These are phyloP conservation scores for Ajuga chamaepitys DNA, from an alignment of 257 asterid species.

Conservation along the genomic window DNA sequence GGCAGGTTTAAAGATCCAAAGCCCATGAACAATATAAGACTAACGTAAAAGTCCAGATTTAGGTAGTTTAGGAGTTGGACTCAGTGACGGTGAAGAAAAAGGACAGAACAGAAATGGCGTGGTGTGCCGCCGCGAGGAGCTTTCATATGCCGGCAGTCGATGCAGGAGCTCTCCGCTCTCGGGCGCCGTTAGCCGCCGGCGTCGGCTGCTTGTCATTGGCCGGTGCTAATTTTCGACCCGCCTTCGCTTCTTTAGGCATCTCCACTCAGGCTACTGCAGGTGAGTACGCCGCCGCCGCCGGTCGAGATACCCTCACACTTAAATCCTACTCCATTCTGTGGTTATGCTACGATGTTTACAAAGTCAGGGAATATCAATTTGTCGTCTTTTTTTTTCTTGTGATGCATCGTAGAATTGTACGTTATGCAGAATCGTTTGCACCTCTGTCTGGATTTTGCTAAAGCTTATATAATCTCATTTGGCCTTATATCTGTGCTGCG, in stretches of 20 bases:
- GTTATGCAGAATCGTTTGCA: not conserved
- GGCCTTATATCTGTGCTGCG: not conserved
- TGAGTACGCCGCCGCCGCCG: not conserved
- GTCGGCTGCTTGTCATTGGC: conserved; percentile 53
- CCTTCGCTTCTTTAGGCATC: conserved; percentile 62
- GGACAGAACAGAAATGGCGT: conserved; percentile 43
- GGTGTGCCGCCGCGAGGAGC: conserved; percentile 68
- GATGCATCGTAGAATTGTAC: conserved; percentile 13
- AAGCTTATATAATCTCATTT: not conserved
- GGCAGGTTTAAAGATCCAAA: not conserved
- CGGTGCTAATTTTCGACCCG: conserved; percentile 39
- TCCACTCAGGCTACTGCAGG: conserved; percentile 46
- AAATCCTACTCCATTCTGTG: not conserved
- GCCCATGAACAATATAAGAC: not conserved
- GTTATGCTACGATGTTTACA: not conserved
- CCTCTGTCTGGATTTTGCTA: not conserved
- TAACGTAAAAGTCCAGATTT: not conserved
- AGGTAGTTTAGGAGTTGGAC: not conserved
- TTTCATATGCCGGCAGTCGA: conserved; percentile 68
- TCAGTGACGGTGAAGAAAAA: not conserved
- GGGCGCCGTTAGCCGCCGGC: conserved; percentile 46
- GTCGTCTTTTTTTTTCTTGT: not conserved
- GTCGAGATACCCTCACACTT: not conserved
- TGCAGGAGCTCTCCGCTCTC: conserved; percentile 36
- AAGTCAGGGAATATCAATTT: not conserved